Conservation (phyloP, 2,329 filamentous ascomycete species). For the Aspergillus candidus region DNA sequence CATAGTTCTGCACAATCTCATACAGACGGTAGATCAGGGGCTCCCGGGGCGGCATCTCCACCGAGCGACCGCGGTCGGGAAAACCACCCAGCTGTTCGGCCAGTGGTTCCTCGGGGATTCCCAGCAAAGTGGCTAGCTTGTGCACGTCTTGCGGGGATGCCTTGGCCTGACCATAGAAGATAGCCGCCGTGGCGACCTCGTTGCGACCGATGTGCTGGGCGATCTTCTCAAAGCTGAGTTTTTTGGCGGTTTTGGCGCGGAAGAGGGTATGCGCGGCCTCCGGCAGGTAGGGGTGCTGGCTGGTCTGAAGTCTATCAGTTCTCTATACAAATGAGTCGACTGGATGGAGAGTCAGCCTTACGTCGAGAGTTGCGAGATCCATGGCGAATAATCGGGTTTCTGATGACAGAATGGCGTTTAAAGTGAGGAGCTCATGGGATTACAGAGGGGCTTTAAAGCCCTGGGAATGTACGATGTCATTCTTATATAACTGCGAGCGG, state of each 20-base stretch:
- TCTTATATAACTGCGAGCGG: too few species aligned
- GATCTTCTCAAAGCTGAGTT: conserved; percentile 74
- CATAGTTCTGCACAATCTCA: conserved; percentile 95
- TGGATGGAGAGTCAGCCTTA: conserved; percentile 15
- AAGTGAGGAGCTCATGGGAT: too few species aligned
- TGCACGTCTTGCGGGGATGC: conserved; percentile 64
- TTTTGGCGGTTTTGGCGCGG: conserved; percentile 68
- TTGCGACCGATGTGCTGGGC: conserved; percentile 66
- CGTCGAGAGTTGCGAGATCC: conserved; percentile 42
- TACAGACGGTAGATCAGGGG: conserved; percentile 85
- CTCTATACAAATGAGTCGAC: neutral
- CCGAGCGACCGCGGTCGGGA: conserved; percentile 71
- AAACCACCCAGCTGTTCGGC: conserved; percentile 62
- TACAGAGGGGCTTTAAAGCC: neutral
- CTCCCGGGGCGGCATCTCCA: conserved; percentile 79
- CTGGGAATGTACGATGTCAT: too few species aligned
- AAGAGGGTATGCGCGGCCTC: conserved; percentile 68
- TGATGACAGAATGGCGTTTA: too few species aligned
- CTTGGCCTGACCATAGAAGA: conserved; percentile 84
- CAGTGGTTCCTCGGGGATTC: conserved; percentile 53
- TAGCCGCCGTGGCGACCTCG: conserved; percentile 76
- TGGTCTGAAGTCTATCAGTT: conserved; percentile 15
- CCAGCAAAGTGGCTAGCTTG: conserved; percentile 61
- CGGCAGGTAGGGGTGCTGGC: conserved; percentile 56
- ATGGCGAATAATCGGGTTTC: conserved; percentile 21